These are phyloP conservation scores for Pseudogymnoascus sp. DNA, from an alignment of 2,329 filamentous ascomycete species.

Conservation along the genomic window DNA sequence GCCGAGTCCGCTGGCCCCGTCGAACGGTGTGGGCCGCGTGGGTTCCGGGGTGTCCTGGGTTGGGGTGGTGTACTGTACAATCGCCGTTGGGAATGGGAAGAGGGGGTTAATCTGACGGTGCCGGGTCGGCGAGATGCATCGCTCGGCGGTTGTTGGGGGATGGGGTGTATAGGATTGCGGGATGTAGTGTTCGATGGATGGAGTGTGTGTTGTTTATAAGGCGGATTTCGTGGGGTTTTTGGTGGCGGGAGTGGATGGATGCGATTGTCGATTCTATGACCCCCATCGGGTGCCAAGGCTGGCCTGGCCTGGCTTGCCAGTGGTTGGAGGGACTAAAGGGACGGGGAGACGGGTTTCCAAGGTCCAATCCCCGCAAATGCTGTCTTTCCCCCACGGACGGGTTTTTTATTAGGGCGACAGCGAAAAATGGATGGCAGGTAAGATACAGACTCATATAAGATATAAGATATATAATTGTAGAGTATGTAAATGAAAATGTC, in stretches of 20 bases:
- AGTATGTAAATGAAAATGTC: background rate
- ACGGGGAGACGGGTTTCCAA: background rate
- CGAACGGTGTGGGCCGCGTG: background rate
- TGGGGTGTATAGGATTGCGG: background rate
- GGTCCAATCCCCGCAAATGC: background rate
- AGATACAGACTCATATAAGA: background rate
- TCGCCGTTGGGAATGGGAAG: background rate
- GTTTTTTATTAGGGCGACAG: background rate
- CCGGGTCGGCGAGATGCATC: slow-evolving; percentile 1
- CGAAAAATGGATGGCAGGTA: background rate
- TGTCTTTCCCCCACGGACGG: background rate
- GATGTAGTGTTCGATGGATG: background rate
- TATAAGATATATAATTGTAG: background rate
- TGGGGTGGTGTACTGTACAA: background rate
- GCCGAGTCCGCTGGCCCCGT: slow-evolving; percentile 2
- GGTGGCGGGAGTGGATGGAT: slow-evolving; percentile 5
- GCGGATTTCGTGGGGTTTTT: slow-evolving; percentile 6
- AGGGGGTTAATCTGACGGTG: slow-evolving; percentile 1
- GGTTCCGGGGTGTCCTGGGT: background rate
- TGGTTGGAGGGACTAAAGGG: background rate
- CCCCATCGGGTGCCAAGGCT: slow-evolving; percentile 5
- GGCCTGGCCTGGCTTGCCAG: background rate
- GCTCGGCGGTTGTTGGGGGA: background rate
- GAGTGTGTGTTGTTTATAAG: slow-evolving; percentile 5
- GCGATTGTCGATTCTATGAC: slow-evolving; percentile 7